These are phyloP conservation scores for Calonectria pseudoreteaudii DNA, from an alignment of 2,329 filamentous ascomycete species.

Conservation along the genomic window DNA sequence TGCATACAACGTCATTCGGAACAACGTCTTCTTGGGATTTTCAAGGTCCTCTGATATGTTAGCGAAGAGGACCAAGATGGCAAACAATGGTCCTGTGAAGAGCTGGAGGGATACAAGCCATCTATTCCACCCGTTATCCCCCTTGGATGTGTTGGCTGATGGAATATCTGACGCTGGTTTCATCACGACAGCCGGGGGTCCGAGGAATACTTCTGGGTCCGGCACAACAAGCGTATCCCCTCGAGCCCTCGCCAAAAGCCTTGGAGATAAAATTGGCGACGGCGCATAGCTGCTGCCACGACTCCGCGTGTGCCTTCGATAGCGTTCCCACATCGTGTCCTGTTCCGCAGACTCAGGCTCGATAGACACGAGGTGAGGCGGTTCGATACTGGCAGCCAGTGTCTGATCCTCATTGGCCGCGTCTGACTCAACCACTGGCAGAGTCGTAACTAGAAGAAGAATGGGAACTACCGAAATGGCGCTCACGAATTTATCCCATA, in stretches of 20 bases:
- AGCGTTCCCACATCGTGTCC: constrained; percentile 71
- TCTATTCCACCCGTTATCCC: constrained; percentile 80
- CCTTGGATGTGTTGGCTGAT: constrained; percentile 48
- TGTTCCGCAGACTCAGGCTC: constrained; percentile 50
- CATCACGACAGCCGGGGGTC: constrained; percentile 38
- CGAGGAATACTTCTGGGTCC: constrained; percentile 32
- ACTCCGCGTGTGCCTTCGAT: constrained; percentile 59
- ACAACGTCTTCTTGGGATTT: constrained; percentile 62
- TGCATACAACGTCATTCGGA: constrained; percentile 70
- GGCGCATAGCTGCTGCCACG: constrained; percentile 40
- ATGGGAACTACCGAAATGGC: constrained; percentile 89
- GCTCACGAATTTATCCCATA: constrained; percentile 87
- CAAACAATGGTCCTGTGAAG: constrained; percentile 88
- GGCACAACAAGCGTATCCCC: constrained; percentile 33
- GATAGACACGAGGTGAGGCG: constrained; percentile 50
- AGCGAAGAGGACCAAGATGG: constrained; percentile 80
- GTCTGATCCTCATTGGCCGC: constrained; percentile 59
- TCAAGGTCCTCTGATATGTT: constrained; percentile 71
- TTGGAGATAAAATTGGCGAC: constrained; percentile 30
- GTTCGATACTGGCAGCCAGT: constrained; percentile 45
- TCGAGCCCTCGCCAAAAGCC: constrained; percentile 32
- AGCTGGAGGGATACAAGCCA: constrained; percentile 91
- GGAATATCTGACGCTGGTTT: constrained; percentile 49
- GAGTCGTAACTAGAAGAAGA: constrained; percentile 87
- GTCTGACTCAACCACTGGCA: constrained; percentile 87